These are phyloP conservation scores for Coccomyxa sp. DNA, from an alignment of 139 green algal species.

Conservation along the genomic window DNA sequence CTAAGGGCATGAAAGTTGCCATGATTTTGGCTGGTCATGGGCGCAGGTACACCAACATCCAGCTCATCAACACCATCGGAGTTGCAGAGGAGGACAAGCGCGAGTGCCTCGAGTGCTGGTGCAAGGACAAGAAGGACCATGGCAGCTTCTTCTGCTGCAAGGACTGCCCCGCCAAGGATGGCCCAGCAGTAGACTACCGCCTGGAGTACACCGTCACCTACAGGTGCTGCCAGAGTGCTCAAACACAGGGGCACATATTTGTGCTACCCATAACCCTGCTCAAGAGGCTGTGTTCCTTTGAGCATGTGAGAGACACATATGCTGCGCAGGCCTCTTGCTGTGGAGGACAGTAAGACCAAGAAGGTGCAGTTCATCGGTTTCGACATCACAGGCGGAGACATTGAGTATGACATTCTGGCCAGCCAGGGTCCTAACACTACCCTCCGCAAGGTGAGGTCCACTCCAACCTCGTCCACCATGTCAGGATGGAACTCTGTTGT, in stretches of 20 bases:
- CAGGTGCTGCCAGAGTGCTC: too few species aligned
- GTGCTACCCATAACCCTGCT: too few species aligned
- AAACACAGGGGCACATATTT: not conserved
- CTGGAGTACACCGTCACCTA: slow-evolving; percentile 10
- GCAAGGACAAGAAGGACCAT: not conserved
- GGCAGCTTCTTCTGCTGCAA: slow-evolving; percentile 8
- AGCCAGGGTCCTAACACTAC: not conserved
- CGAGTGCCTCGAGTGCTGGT: slow-evolving; percentile 8
- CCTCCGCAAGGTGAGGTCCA: not conserved
- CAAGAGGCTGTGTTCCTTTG: too few species aligned
- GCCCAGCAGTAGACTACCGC: slow-evolving; percentile 3
- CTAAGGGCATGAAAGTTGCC: too few species aligned
- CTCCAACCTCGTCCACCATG: not conserved
- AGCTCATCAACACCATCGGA: slow-evolving; percentile 8
- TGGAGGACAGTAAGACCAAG: not conserved
- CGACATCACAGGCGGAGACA: not conserved
- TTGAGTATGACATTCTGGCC: slow-evolving; percentile 7
- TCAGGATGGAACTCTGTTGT: not conserved
- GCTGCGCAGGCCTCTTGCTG: not conserved
- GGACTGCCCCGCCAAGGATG: not conserved
- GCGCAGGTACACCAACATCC: slow-evolving; percentile 3
- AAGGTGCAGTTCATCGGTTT: not conserved
- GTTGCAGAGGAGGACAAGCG: not conserved
- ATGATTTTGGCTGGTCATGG: not conserved
- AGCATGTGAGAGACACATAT: too few species aligned